A percentile compares a stretch with the other conserved stretches of the same genome.
Conservation (phyloP, 2,329 filamentous ascomycete genomes). For the Neofusicoccum sp. region DNA sequence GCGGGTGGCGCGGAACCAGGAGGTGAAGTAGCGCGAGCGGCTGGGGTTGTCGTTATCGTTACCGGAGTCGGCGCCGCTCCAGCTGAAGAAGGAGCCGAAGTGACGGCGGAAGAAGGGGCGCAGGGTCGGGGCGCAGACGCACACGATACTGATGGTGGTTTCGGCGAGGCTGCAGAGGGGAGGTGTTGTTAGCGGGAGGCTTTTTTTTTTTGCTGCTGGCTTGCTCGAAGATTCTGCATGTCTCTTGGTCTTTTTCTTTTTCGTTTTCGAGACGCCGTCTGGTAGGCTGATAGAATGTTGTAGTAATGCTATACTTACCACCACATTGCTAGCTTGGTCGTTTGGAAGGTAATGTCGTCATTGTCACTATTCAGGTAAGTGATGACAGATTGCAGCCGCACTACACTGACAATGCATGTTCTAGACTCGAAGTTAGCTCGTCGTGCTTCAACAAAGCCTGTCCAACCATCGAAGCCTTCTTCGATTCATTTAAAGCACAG, state of each 20-base stretch:
- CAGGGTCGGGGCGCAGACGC: constrained; percentile 6
- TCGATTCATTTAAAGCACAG: neutral
- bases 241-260: too few species aligned
- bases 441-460: neutral
- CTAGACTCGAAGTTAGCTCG: neutral
- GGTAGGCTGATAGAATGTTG: neutral
- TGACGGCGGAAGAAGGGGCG: constrained; percentile 8
- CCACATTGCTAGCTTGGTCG: neutral
- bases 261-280: neutral
- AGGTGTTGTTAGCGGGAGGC: too few species aligned
- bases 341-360: neutral
- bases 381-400: neutral
- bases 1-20: neutral
- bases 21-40: neutral
- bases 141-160: constrained; percentile 5
- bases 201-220: neutral
- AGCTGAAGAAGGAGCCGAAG: constrained; percentile 11
- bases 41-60: neutral
- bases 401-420: neutral
- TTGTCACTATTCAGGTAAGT: neutral
- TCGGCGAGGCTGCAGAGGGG: constrained; percentile 2
- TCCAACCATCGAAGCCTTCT: neutral
- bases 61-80: neutral
- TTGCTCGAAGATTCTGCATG: neutral
- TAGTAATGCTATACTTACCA: neutral